These are phyloP conservation scores for Thielaviopsis musarum DNA, from an alignment of 2,329 filamentous ascomycete genomes.

Conservation along the genomic window DNA sequence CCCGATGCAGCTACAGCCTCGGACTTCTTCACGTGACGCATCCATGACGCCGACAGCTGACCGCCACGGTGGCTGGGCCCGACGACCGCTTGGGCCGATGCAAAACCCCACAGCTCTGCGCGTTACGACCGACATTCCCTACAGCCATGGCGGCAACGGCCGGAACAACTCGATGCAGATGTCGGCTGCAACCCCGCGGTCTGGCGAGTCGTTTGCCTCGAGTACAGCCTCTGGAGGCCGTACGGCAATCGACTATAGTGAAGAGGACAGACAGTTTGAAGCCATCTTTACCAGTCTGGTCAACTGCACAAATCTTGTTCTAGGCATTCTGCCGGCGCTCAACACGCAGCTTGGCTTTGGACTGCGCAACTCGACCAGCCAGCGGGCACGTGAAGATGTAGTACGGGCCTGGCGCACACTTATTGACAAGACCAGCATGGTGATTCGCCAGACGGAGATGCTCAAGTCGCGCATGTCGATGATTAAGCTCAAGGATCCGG, in stretches of 20 bases:
- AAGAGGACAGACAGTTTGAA: conserved; percentile 71
- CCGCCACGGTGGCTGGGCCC: conserved; percentile 24
- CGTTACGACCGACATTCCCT: conserved; percentile 38
- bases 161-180: conserved; percentile 30
- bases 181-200: conserved; percentile 56
- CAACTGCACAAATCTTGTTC: conserved; percentile 54
- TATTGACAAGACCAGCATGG: conserved; percentile 52
- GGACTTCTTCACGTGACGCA: conserved; percentile 26
- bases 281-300: conserved; percentile 63
- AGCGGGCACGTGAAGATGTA: conserved; percentile 37
- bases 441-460: conserved; percentile 56
- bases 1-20: conserved; percentile 15
- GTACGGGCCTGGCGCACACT: conserved; percentile 52
- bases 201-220: conserved; percentile 62
- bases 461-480: conserved; percentile 56
- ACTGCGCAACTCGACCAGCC: conserved; percentile 45
- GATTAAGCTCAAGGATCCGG: conserved; percentile 75
- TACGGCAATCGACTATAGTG: conserved; percentile 43
- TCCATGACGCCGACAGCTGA: conserved; percentile 37
- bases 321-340: conserved; percentile 53
- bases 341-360: conserved; percentile 48
- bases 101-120: conserved; percentile 37
- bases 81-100: conserved; percentile 20
- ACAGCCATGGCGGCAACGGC: conserved; percentile 28
- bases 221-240: conserved; percentile 29